Conservation (phyloP, 257 asterid species). For the Przewalskia tangutica region DNA sequence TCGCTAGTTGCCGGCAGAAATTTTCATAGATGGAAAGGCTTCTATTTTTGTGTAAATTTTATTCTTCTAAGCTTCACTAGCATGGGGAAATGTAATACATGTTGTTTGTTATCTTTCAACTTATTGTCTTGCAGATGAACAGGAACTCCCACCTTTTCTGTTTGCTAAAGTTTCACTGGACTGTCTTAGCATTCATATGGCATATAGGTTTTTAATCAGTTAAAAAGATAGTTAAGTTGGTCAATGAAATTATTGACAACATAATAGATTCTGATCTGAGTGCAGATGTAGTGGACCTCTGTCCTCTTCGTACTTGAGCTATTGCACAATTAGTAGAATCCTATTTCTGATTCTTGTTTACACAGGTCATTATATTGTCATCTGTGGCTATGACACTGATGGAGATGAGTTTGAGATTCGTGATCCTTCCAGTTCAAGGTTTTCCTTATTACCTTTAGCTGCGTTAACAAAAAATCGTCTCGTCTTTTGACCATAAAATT, state of each 20-base stretch:
- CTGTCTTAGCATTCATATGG: neutral
- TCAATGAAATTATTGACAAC: neutral
- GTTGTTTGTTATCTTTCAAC: neutral
- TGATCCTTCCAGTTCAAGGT: conserved; percentile 97
- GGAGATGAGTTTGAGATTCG: conserved; percentile 89
- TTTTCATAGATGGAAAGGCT: neutral
- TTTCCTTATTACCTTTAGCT: neutral
- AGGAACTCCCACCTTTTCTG: neutral
- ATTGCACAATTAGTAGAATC: neutral
- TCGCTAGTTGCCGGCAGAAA: neutral
- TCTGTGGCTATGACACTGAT: conserved; percentile 79
- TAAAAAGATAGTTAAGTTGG: neutral
- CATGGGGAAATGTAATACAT: neutral
- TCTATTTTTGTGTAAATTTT: neutral
- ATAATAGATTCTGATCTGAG: neutral
- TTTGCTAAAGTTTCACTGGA: neutral
- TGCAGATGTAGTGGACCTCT: neutral
- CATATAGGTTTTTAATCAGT: neutral
- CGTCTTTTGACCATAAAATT: neutral
- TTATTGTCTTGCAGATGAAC: neutral
- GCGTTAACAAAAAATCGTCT: neutral
- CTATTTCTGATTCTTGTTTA: neutral
- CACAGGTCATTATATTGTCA: conserved; percentile 78
- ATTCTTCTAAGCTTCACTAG: neutral
- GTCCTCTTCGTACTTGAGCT: neutral